These are phyloP conservation scores for Pseudopithomyces maydicus DNA, from an alignment of 2,329 filamentous ascomycete species.

Conservation along the genomic window DNA sequence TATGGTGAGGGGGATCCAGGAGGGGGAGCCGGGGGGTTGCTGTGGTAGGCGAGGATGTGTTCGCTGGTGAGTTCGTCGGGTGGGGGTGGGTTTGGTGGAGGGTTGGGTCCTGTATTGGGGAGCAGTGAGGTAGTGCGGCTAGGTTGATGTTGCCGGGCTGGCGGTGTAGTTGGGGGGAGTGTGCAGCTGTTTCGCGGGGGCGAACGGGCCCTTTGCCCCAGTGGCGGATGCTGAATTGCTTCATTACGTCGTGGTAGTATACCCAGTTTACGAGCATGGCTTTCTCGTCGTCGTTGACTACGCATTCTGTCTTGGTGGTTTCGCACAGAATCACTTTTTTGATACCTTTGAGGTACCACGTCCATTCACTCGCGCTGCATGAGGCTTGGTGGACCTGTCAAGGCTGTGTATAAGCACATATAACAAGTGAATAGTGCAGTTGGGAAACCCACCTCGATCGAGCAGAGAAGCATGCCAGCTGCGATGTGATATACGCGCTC, in stretches of 20 bases:
- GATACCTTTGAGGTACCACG: slow-evolving; percentile 15
- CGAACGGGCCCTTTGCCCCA: slow-evolving; percentile 7
- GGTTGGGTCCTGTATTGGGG: not conserved
- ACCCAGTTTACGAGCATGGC: slow-evolving; percentile 21
- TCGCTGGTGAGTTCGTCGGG: not conserved
- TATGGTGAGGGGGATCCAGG: slow-evolving; percentile 3
- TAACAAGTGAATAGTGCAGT: not conserved
- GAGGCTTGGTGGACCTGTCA: slow-evolving; percentile 15
- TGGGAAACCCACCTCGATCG: slow-evolving; percentile 13
- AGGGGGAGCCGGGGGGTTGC: not conserved
- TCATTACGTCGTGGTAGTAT: slow-evolving; percentile 23
- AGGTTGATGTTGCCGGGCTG: no score
- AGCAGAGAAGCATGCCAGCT: slow-evolving; percentile 20
- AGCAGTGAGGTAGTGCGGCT: no score
- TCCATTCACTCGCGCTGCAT: slow-evolving; percentile 19
- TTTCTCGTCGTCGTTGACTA: not conserved
- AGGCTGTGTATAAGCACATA: not conserved
- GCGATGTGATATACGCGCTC: slow-evolving; percentile 17
- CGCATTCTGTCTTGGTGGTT: not conserved
- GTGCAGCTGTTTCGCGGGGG: not conserved
- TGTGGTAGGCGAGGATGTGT: not conserved
- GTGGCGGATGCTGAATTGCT: slow-evolving; percentile 18
- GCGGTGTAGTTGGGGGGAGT: no score
- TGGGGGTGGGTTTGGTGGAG: not conserved
- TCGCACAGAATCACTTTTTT: slow-evolving; percentile 14